Conservation (phyloP, 257 asterid species). For the Fraxinus pennsylvanica region DNA sequence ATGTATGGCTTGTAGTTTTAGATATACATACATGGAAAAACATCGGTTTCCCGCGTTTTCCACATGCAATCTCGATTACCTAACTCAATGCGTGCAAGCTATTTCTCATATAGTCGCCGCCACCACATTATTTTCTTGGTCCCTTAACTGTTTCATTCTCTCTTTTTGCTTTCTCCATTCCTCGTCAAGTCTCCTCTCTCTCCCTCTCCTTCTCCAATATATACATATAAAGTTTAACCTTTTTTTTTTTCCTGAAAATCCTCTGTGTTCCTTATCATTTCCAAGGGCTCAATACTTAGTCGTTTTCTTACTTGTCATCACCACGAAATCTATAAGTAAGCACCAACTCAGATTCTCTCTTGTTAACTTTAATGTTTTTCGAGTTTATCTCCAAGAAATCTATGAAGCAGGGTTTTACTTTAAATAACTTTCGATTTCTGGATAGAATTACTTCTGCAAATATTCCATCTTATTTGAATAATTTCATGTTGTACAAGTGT, state of each 20-base stretch:
- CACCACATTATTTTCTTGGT: conserved; percentile 38
- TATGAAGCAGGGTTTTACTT: too few relatives aligned
- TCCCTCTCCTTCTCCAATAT: too few relatives aligned
- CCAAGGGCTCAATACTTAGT: conserved; percentile 3
- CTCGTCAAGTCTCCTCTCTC: conserved; percentile 28
- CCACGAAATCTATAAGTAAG: conserved; percentile 23
- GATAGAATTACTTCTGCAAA: background rate
- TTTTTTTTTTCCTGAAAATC: background rate
- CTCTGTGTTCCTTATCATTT: background rate
- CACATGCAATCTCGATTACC: conserved; percentile 17
- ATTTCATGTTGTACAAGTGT: background rate
- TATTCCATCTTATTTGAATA: background rate
- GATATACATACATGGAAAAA: conserved; percentile 1
- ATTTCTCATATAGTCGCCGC: conserved; percentile 35
- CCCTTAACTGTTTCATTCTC: conserved; percentile 45
- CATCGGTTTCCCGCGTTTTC: conserved; percentile 45
- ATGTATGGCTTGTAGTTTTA: too few relatives aligned
- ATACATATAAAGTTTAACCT: background rate
- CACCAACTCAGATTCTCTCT: background rate
- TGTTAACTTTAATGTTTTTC: too few relatives aligned
- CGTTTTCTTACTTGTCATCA: background rate
- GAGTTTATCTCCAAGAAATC: too few relatives aligned
- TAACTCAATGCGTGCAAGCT: conserved; percentile 47
- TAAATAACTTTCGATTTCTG: conserved; percentile 1
- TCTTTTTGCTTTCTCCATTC: conserved; percentile 48